Evolutionary conservation across 768 basidiomycete species (phyloP), one percentile per base, ranked within the genome.

Genomic region (Omphalotus guepiniiformis): DNA sequence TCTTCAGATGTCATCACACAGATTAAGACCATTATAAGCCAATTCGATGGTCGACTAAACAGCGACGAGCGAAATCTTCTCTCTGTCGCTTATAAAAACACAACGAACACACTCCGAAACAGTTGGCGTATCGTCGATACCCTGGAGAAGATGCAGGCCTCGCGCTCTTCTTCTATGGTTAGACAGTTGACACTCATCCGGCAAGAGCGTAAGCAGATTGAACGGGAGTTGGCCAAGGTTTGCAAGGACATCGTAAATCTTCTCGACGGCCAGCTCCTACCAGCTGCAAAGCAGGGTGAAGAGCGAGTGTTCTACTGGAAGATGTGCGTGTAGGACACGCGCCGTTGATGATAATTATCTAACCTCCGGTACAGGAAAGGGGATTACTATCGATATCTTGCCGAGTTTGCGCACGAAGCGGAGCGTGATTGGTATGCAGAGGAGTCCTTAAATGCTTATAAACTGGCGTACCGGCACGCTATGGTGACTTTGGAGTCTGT

Each of bases 271-370:
- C 59, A 68, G 26, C 63, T 72, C 15, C 53, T 71, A 4, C 64
- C 65, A 8, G 58, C 61, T 13, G 90, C 89, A 6, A 78, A 74
- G 53, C 72, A 76, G 13, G 89, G 91, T 35, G 90, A 93, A 65
- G 83, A 85, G 65, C 83, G 79, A 53, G 92, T 92, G 26, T 93
- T 93, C 71, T 93, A 93, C 73, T 83, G 80, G 62, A 93, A 94
- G 72, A 83, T 92, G 88, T 86, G 57, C 65, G 79, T 61, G 6
- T 19, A 19, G 39, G 18, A 12, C 26, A 21, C 25, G 13, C 41
- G 34, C 18, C 4, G 15, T 12, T 13, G 30, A 25, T n/a, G 16
- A 23, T 22, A 40, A 32, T 28, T 41, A 23, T 12, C 19, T 48
- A 4, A 47, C n/a, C 38, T 29, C n/a, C 16, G 27, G 22, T 42